Percentiles rank a stretch among this genome's conserved stretches.
phyloP scores from a whole-genome alignment of 2,329 filamentous ascomycete genomes.

The Septoria petroselini region DNA sequence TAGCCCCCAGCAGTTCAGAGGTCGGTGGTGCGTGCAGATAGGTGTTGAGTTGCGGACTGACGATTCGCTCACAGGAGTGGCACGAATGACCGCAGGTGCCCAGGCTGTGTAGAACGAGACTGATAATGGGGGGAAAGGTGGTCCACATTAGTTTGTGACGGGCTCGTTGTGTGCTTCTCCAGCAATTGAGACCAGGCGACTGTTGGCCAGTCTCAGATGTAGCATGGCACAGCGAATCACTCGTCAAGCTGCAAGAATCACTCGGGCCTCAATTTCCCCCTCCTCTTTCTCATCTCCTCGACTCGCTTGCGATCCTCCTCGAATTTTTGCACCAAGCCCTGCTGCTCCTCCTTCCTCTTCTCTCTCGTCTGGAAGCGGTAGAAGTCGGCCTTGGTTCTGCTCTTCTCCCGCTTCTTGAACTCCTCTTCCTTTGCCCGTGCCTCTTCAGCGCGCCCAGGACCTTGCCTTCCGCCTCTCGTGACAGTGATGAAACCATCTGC shows the following conservation, averaged over 20 bases:
- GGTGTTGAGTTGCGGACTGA: too few species aligned
- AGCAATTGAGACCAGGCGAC: too few species aligned
- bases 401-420: slow-evolving; percentile 59
- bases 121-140: too few species aligned
- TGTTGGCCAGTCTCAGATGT: too few species aligned
- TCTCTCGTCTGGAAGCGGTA: slow-evolving; percentile 82
- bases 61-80: too few species aligned
- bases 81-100: too few species aligned
- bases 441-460: slow-evolving; percentile 65
- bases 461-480: slow-evolving; percentile 68
- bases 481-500: slow-evolving; percentile 96
- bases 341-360: slow-evolving; percentile 71
- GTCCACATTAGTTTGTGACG: too few species aligned
- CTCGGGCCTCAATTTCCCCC: slow-evolving; percentile 29
- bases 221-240: background rate
- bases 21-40: too few species aligned
- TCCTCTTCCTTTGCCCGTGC: slow-evolving; percentile 61
- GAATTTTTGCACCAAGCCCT: slow-evolving; percentile 66
- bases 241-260: background rate
- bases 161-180: too few species aligned
- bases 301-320: slow-evolving; percentile 45
- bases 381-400: slow-evolving; percentile 66
- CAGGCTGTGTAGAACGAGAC: too few species aligned
- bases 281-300: slow-evolving; percentile 29
- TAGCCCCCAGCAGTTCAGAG: too few species aligned